Evolutionary conservation across 2,329 filamentous ascomycete species (phyloP).

Genomic region (Aspergillus sp.): DNA sequence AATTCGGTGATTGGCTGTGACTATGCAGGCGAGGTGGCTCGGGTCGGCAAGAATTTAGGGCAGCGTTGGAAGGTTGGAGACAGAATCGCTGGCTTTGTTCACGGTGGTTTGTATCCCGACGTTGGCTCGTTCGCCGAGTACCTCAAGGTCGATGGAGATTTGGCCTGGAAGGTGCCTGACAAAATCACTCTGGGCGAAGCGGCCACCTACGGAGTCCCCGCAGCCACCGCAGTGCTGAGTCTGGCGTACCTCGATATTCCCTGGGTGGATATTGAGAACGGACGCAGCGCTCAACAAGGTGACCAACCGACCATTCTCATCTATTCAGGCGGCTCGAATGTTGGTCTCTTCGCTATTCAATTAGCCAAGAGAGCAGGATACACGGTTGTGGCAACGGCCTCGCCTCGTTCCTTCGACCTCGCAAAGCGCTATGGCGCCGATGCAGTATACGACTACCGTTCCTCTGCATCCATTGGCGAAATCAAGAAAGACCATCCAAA

Average conservation of each 20-base stretch:
- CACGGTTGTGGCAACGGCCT: constrained; percentile 16
- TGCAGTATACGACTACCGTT: constrained; percentile 10
- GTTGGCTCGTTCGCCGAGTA: constrained; percentile 12
- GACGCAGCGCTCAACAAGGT: neutral
- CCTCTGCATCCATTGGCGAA: neutral
- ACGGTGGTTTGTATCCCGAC: constrained; percentile 2
- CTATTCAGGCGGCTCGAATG: constrained; percentile 15
- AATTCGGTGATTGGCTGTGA: neutral
- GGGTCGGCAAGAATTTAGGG: neutral
- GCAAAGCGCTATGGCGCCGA: constrained; percentile 18
- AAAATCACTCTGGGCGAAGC: constrained; percentile 1
- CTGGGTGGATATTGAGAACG: too few species aligned
- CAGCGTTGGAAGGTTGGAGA: constrained; percentile 5
- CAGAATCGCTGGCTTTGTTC: constrained; percentile 3
- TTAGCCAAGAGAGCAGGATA: constrained; percentile 18
- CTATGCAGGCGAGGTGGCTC: constrained; percentile 2
- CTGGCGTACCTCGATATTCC: neutral
- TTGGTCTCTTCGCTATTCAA: constrained; percentile 17
- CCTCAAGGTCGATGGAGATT: neutral
- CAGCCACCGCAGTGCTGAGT: neutral
- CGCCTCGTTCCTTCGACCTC: constrained; percentile 18
- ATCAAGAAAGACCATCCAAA: constrained; percentile 1
- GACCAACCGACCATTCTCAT: constrained; percentile 8
- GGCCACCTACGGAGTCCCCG: neutral
- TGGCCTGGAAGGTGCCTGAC: constrained; percentile 1